phyloP scores from a whole-genome alignment of 345 rosid genomes.

The Eucalyptus pumila region DNA sequence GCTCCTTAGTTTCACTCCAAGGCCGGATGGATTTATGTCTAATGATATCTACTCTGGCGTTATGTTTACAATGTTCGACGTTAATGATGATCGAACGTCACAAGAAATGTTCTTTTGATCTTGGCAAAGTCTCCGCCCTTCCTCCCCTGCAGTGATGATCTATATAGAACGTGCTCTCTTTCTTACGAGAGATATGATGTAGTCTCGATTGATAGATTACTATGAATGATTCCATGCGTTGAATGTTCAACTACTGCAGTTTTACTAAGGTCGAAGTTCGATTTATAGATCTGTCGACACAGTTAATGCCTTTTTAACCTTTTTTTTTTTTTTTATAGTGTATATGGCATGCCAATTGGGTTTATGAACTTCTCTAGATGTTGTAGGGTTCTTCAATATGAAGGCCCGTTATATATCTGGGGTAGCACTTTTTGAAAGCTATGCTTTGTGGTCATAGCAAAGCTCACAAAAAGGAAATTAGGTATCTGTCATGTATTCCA shows the following conservation, averaged over 20 bases:
- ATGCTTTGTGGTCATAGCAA: neutral
- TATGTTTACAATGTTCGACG: neutral
- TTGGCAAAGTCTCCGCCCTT: neutral
- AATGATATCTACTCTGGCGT: neutral
- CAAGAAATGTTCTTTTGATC: neutral
- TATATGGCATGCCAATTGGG: neutral
- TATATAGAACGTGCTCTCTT: neutral
- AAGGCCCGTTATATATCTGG: neutral
- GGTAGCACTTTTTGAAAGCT: neutral
- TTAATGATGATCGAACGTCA: neutral
- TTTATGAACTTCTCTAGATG: neutral
- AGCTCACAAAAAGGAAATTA: neutral
- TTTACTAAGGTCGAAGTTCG: neutral
- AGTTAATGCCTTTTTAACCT: neutral
- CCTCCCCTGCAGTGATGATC: rapidly evolving
- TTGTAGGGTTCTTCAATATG: neutral
- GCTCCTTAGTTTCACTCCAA: neutral
- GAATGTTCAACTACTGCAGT: rapidly evolving
- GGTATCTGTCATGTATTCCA: neutral
- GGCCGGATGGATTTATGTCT: neutral
- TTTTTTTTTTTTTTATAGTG: neutral
- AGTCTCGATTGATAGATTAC: rapidly evolving
- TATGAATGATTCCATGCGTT: rapidly evolving
- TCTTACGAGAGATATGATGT: neutral
- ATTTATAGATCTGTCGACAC: rapidly evolving